Conservation (phyloP, 495 filamentous ascomycete genomes). For the Podospora bellae-mahoneyi region DNA sequence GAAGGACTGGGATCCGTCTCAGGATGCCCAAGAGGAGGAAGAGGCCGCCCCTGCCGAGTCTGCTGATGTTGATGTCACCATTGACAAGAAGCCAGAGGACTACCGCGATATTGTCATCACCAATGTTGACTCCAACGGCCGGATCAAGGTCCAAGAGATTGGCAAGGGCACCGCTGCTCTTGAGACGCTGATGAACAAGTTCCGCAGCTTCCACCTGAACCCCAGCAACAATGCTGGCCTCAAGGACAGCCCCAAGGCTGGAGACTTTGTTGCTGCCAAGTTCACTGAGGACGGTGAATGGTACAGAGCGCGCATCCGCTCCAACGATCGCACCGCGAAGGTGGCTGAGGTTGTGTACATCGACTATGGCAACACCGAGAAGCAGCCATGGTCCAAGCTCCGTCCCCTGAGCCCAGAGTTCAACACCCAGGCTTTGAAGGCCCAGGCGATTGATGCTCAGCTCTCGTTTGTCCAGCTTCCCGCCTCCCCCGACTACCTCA, state of each 20-base stretch:
- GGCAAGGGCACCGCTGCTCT: constrained; percentile 78
- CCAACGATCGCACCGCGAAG: constrained; percentile 87
- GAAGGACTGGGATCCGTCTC: constrained; percentile 87
- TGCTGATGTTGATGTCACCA: constrained; percentile 40
- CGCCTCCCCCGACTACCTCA: constrained; percentile 68
- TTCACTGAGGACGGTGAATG: constrained; percentile 85
- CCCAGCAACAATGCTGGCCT: constrained; percentile 67
- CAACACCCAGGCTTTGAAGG: constrained; percentile 68
- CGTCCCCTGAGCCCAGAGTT: constrained; percentile 76
- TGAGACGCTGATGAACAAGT: constrained; percentile 79
- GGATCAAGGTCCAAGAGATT: constrained; percentile 83
- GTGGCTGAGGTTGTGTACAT: constrained; percentile 88
- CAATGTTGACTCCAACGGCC: constrained; percentile 71
- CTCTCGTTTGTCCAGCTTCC: constrained; percentile 91
- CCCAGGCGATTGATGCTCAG: constrained; percentile 82
- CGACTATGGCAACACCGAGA: constrained; percentile 94
- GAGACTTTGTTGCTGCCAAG: constrained; percentile 83
- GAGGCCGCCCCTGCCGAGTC: constrained; percentile 52
- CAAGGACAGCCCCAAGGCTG: constrained; percentile 77
- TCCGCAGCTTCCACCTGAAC: constrained; percentile 81
- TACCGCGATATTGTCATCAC: constrained; percentile 92
- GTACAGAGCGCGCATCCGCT: constrained; percentile 88
- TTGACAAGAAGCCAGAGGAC: constrained; percentile 65
- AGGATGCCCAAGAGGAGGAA: constrained; percentile 60
- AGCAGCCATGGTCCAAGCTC: constrained; percentile 75